Conservation (phyloP, 495 filamentous ascomycete species). For the Hypoxylon cercidicola region DNA sequence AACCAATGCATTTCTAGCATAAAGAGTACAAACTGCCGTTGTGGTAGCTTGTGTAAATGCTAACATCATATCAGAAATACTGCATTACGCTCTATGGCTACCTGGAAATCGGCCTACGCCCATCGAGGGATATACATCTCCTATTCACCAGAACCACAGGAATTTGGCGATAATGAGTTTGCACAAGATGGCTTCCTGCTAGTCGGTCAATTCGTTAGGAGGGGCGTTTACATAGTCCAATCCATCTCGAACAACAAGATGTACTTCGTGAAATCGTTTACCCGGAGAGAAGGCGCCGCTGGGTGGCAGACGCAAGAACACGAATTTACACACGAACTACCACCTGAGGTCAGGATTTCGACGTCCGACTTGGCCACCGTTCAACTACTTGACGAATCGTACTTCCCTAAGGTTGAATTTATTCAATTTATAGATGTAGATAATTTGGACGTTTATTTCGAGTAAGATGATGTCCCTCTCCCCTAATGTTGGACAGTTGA, state of each 20-base stretch:
- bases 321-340: background rate
- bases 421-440: background rate
- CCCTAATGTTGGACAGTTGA: background rate
- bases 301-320: background rate
- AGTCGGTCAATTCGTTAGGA: background rate
- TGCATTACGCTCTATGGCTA: too few species aligned
- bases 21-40: too few species aligned
- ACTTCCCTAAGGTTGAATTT: background rate
- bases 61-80: too few species aligned
- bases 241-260: background rate
- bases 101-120: background rate
- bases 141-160: background rate
- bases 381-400: background rate
- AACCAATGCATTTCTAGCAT: too few species aligned
- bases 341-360: constrained; percentile 7
- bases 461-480: background rate
- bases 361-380: background rate
- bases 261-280: constrained; percentile 2
- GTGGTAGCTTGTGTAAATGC: too few species aligned
- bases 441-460: constrained; percentile 4
- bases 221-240: background rate
- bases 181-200: constrained; percentile 8
- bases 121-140: background rate
- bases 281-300: background rate
- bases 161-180: too few species aligned